Evolutionary conservation across 768 basidiomycete genomes (phyloP).

Genomic region (Galerina marginata): DNA sequence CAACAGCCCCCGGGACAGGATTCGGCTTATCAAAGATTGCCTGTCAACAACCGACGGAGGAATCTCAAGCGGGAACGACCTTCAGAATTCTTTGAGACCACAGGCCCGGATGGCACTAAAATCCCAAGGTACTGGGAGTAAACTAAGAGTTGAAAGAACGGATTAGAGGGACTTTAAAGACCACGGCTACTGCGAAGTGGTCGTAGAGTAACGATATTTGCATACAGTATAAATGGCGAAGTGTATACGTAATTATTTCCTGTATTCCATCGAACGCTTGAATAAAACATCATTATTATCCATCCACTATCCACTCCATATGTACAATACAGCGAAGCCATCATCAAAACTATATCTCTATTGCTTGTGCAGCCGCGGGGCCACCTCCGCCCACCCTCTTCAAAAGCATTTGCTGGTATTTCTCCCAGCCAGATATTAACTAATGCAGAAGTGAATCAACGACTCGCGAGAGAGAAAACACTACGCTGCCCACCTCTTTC

Average conservation of each 20-base stretch:
- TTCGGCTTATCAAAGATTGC: slow-evolving; percentile 86
- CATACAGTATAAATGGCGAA: slow-evolving; percentile 7
- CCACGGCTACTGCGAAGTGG: too few relatives aligned
- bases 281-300: slow-evolving; percentile 17
- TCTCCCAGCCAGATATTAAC: slow-evolving; percentile 83
- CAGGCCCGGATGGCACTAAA: slow-evolving; percentile 67
- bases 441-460: slow-evolving; percentile 30
- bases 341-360: neutral
- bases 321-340: neutral
- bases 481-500: slow-evolving; percentile 61
- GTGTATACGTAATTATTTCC: slow-evolving; percentile 12
- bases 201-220: neutral
- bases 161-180: neutral
- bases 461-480: neutral
- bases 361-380: slow-evolving; percentile 5
- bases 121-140: slow-evolving; percentile 81
- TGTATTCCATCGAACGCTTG: slow-evolving; percentile 19
- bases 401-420: slow-evolving; percentile 75
- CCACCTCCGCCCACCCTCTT: slow-evolving; percentile 44
- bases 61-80: slow-evolving; percentile 83
- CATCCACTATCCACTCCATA: neutral
- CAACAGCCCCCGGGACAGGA: slow-evolving; percentile 75
- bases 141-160: slow-evolving; percentile 10
- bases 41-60: slow-evolving; percentile 80
- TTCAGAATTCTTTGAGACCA: slow-evolving; percentile 82